phyloP scores from a whole-genome alignment of 371 early-diverging fungal species.

The Saksenaea vasiformis region DNA sequence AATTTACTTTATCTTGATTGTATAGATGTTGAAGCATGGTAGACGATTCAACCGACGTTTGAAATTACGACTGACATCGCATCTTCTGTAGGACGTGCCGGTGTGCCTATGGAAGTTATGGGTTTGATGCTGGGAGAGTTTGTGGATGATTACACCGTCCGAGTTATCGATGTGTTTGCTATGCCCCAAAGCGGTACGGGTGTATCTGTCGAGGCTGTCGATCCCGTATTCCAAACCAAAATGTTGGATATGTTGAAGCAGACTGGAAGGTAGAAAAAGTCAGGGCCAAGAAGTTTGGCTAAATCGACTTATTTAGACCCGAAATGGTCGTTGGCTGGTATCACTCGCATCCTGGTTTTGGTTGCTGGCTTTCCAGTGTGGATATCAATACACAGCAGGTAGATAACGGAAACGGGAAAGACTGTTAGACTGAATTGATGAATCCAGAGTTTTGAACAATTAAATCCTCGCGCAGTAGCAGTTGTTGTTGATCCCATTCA shows the following conservation, averaged over 20 bases:
- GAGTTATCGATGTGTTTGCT: constrained; percentile 99
- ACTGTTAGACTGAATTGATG: not conserved
- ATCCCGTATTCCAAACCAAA: constrained; percentile 99
- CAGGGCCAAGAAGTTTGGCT: not conserved
- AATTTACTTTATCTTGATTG: not conserved
- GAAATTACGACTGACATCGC: not conserved
- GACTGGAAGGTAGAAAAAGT: constrained; percentile 85
- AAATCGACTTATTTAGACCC: constrained; percentile 57
- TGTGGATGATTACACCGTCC: constrained; percentile 99
- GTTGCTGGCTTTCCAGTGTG: constrained; percentile 99
- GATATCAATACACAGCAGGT: constrained; percentile 99
- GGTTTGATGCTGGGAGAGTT: constrained; percentile 99
- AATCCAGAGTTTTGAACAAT: constrained; percentile 88
- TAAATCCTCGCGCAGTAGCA: constrained; percentile 98
- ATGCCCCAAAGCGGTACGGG: constrained; percentile 99
- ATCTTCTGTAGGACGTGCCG: constrained; percentile 84
- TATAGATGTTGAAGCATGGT: constrained; percentile 92
- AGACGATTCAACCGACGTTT: constrained; percentile 8
- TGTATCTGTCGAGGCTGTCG: constrained; percentile 99
- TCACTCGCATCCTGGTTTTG: constrained; percentile 99
- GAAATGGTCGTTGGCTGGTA: constrained; percentile 99
- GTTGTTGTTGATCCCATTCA: constrained; percentile 99
- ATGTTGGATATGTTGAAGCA: constrained; percentile 99
- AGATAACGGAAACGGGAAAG: not conserved
- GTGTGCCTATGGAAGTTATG: constrained; percentile 99